phyloP scores from a whole-genome alignment of 345 rosid species.

The Bruguiera sexangula region DNA sequence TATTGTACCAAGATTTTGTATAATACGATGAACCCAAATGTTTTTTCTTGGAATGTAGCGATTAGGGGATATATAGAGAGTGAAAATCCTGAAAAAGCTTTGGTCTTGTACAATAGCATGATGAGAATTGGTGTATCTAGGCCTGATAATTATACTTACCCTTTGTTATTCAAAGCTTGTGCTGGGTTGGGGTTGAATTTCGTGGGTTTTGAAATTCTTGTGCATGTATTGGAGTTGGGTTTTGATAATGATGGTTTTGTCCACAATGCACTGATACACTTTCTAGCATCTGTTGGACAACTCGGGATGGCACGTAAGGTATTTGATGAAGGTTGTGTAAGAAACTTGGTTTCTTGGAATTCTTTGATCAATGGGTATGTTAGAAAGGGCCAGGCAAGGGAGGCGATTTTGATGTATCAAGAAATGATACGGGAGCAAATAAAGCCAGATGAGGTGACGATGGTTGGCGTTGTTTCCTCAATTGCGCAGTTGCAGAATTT shows the following conservation, averaged over 20 bases:
- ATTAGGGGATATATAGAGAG: constrained; percentile 58
- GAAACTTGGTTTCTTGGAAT: constrained; percentile 88
- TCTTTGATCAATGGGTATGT: constrained; percentile 75
- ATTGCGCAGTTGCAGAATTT: constrained; percentile 54
- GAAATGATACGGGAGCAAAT: constrained; percentile 52
- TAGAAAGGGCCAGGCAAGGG: constrained; percentile 43
- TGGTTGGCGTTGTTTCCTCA: constrained; percentile 68
- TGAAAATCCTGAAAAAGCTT: constrained; percentile 36
- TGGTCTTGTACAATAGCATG: constrained; percentile 59
- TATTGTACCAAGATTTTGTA: constrained; percentile 54
- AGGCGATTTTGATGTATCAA: constrained; percentile 46
- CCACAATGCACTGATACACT: constrained; percentile 56
- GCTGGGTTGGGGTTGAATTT: constrained; percentile 33
- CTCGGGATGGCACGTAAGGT: constrained; percentile 53
- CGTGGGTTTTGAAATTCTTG: constrained; percentile 52
- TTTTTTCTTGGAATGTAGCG: constrained; percentile 72
- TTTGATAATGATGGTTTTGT: constrained; percentile 59
- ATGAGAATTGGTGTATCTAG: constrained; percentile 42
- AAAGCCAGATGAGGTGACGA: constrained; percentile 66
- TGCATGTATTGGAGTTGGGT: constrained; percentile 63
- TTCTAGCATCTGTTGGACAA: constrained; percentile 56
- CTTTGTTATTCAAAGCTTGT: constrained; percentile 64
- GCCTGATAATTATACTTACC: constrained; percentile 74
- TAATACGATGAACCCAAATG: constrained; percentile 35
- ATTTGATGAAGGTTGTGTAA: constrained; percentile 70